A percentile compares a stretch with the other conserved stretches of the same genome.
Conservation (phyloP, 306 rosid genomes). For the Phaseolus lunatus region DNA sequence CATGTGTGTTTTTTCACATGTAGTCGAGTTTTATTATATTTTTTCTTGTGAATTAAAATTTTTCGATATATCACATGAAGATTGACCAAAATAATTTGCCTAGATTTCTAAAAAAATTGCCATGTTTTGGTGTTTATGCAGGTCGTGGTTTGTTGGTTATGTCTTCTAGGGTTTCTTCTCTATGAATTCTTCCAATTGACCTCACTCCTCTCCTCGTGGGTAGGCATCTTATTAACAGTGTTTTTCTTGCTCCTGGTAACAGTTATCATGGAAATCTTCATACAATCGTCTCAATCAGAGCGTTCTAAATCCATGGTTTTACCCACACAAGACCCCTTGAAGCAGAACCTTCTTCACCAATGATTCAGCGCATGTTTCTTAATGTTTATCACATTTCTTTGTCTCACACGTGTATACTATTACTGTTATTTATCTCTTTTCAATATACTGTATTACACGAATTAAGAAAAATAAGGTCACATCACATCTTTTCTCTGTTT, state of each 20-base stretch:
- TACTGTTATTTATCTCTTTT: background rate
- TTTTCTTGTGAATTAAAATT: no score
- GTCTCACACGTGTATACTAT: slow-evolving; percentile 10
- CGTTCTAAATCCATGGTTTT: slow-evolving; percentile 50
- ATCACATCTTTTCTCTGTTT: no score
- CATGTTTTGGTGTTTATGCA: slow-evolving; percentile 44
- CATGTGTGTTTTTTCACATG: no score
- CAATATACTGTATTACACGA: slow-evolving; percentile 3
- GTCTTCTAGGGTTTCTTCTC: slow-evolving; percentile 54
- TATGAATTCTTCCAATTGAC: slow-evolving; percentile 55
- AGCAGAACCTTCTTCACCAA: slow-evolving; percentile 60
- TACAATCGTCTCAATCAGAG: slow-evolving; percentile 70
- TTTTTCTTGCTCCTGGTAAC: slow-evolving; percentile 56
- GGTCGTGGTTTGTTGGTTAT: slow-evolving; percentile 70
- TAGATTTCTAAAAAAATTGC: background rate
- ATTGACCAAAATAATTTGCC: no score
- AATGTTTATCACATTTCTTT: background rate
- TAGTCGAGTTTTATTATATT: no score
- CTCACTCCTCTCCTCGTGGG: slow-evolving; percentile 72
- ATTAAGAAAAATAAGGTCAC: background rate
- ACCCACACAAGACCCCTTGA: slow-evolving; percentile 54
- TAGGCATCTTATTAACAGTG: slow-evolving; percentile 59
- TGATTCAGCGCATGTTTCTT: background rate
- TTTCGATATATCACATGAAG: no score
- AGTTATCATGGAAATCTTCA: slow-evolving; percentile 68